Conservation (phyloP, 2,329 filamentous ascomycete species). For the Fusarium scirpi region DNA sequence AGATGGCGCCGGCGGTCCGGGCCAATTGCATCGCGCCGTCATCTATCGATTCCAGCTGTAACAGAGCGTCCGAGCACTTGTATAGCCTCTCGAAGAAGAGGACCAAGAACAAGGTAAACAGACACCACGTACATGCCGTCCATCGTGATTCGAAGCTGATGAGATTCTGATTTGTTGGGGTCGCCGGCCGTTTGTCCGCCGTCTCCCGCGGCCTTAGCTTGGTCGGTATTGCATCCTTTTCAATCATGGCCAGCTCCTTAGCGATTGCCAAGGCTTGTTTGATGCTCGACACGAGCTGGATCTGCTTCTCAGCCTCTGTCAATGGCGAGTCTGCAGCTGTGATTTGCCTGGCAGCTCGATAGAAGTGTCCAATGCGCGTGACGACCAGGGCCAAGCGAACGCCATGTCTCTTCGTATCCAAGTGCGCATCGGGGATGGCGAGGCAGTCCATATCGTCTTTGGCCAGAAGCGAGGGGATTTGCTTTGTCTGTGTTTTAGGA, state of each 20-base stretch:
- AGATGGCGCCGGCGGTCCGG: background rate
- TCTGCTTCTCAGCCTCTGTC: background rate
- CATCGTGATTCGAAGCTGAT: conserved; percentile 19
- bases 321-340: background rate
- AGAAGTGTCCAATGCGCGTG: conserved; percentile 32
- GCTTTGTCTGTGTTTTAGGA: conserved; percentile 19
- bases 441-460: conserved; percentile 25
- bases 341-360: conserved; percentile 20
- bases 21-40: conserved; percentile 11
- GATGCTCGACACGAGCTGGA: conserved; percentile 13
- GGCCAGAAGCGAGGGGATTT: conserved; percentile 24
- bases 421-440: conserved; percentile 8
- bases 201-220: conserved; percentile 14
- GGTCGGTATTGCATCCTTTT: conserved; percentile 10
- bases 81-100: conserved; percentile 25
- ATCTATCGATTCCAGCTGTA: background rate
- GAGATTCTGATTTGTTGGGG: background rate
- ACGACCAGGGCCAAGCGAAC: conserved; percentile 22
- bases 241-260: conserved; percentile 11
- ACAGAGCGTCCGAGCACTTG: conserved; percentile 10
- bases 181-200: conserved; percentile 15
- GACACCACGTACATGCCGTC: conserved; percentile 21
- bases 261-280: conserved; percentile 27
- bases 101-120: conserved; percentile 12
- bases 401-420: conserved; percentile 12